phyloP scores from a whole-genome alignment of 345 rosid genomes.

The Anastatica hierochuntica region DNA sequence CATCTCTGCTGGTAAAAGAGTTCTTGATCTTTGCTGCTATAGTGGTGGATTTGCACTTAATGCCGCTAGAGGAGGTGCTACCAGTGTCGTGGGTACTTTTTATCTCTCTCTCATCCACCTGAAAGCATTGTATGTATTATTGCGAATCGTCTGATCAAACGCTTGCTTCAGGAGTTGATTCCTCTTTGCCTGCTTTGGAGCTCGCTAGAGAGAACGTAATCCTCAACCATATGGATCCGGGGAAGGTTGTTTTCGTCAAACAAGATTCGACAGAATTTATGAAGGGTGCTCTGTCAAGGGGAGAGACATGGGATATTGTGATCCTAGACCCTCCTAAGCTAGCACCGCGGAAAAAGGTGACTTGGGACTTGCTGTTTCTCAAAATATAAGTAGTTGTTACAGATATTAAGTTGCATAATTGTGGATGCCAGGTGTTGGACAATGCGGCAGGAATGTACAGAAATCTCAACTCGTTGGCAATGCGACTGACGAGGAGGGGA shows the following conservation, averaged over 20 bases:
- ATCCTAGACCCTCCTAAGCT: slow-evolving; percentile 89
- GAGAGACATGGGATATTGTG: slow-evolving; percentile 77
- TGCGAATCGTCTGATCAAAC: not conserved
- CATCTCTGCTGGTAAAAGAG: slow-evolving; percentile 54
- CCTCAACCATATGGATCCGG: slow-evolving; percentile 65
- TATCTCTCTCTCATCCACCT: not conserved
- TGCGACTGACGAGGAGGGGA: slow-evolving; percentile 63
- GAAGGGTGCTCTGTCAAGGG: slow-evolving; percentile 66
- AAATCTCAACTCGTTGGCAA: slow-evolving; percentile 65
- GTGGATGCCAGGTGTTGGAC: slow-evolving; percentile 43
- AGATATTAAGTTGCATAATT: not conserved
- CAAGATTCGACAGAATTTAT: slow-evolving; percentile 70
- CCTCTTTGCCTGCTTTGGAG: slow-evolving; percentile 81
- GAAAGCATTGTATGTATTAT: not conserved
- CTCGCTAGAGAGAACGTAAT: slow-evolving; percentile 70
- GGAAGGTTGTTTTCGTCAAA: slow-evolving; percentile 45
- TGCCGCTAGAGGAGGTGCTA: slow-evolving; percentile 69
- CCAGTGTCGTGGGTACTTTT: slow-evolving; percentile 40
- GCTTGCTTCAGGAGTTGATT: slow-evolving; percentile 58
- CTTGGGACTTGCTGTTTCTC: not conserved
- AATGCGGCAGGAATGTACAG: slow-evolving; percentile 77
- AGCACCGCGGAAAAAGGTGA: slow-evolving; percentile 73
- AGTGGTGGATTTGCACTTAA: slow-evolving; percentile 83
- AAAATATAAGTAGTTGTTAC: not conserved
- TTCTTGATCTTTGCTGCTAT: slow-evolving; percentile 87